Evolutionary conservation across 2,329 filamentous ascomycete species (phyloP).

Genomic region (Hysterium pulicare): DNA sequence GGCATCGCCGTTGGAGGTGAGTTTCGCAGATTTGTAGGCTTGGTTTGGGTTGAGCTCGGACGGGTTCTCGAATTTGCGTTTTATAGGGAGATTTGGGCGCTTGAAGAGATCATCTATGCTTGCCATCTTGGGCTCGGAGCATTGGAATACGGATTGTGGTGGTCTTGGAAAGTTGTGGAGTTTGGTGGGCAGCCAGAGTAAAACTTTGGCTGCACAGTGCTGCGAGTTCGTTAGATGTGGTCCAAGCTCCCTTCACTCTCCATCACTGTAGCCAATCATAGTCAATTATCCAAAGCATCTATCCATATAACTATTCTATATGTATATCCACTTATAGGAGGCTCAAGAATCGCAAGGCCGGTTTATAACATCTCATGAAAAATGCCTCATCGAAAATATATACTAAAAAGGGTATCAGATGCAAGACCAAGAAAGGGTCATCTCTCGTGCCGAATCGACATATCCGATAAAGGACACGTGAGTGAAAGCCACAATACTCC

Average conservation of each 20-base stretch:
- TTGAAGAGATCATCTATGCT: slow-evolving; percentile 64
- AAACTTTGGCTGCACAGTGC: neutral
- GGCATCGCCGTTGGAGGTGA: slow-evolving; percentile 49
- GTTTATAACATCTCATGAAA: too few species aligned
- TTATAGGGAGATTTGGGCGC: slow-evolving; percentile 50
- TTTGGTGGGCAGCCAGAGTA: neutral
- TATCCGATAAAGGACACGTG: too few species aligned
- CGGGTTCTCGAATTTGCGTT: slow-evolving; percentile 58
- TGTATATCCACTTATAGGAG: too few species aligned
- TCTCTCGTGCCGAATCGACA: too few species aligned
- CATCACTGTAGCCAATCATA: neutral
- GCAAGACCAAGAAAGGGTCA: too few species aligned
- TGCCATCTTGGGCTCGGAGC: slow-evolving; percentile 46
- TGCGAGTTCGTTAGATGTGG: neutral
- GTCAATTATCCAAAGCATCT: too few species aligned
- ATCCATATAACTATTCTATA: too few species aligned
- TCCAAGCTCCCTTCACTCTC: neutral
- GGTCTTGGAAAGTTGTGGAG: neutral
- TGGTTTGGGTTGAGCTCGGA: slow-evolving; percentile 54
- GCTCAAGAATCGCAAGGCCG: too few species aligned
- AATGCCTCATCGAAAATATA: too few species aligned
- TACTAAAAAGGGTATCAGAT: too few species aligned
- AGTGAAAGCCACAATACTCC: too few species aligned
- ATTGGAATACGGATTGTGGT: neutral
- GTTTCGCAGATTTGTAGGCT: slow-evolving; percentile 60